Percentiles rank a stretch among this genome's conserved stretches.
phyloP scores from a whole-genome alignment of 2,329 filamentous ascomycete species.

The Xylariaceae sp. region DNA sequence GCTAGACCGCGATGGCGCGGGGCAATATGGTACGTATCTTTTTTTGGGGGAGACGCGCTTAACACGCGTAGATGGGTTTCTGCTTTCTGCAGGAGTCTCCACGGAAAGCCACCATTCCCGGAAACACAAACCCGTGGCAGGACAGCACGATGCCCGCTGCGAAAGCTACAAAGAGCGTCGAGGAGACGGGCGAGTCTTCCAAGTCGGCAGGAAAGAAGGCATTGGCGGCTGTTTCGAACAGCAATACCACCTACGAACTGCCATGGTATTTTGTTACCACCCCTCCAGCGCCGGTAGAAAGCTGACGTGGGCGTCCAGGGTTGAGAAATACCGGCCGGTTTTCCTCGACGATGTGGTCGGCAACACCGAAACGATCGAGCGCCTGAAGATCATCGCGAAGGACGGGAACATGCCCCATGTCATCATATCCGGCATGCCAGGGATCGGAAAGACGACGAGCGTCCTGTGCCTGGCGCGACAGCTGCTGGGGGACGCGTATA shows the following conservation, averaged over 20 bases:
- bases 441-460: slow-evolving; percentile 97
- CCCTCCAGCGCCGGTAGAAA: too few relatives aligned
- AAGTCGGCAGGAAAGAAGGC: slow-evolving; percentile 51
- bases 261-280: slow-evolving; percentile 73
- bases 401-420: slow-evolving; percentile 99
- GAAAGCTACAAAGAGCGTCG: slow-evolving; percentile 27
- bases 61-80: too few relatives aligned
- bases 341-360: slow-evolving; percentile 96
- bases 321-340: slow-evolving; percentile 94
- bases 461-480: slow-evolving; percentile 89
- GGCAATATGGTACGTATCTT: too few relatives aligned
- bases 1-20: too few relatives aligned
- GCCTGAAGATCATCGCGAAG: slow-evolving; percentile 94
- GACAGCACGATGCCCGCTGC: slow-evolving; percentile 36
- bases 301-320: slow-evolving; percentile 49
- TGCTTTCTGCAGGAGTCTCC: background rate
- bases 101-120: background rate
- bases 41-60: too few relatives aligned
- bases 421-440: slow-evolving; percentile 99
- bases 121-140: background rate
- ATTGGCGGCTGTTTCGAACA: slow-evolving; percentile 41
- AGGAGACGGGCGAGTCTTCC: slow-evolving; percentile 54
- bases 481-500: slow-evolving; percentile 85
- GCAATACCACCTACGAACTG: slow-evolving; percentile 59
- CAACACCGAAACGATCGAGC: slow-evolving; percentile 95